A percentile compares a stretch with the other conserved stretches of the same genome.
phyloP scores from a whole-genome alignment of 1,284 basidiomycete genomes.

The Ganoderma resinaceum region DNA sequence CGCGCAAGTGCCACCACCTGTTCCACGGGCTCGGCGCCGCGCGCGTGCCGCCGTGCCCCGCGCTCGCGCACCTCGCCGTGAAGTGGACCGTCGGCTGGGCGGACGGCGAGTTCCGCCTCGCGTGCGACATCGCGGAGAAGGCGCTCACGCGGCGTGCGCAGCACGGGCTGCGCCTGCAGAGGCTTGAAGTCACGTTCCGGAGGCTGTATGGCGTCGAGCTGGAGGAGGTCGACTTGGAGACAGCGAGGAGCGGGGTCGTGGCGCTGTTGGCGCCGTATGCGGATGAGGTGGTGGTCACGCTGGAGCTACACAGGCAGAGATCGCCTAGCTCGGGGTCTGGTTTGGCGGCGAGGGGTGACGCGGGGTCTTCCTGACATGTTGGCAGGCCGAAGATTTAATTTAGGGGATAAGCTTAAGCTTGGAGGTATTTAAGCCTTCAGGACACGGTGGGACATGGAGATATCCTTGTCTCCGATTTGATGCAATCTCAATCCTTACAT shows the following conservation, averaged over 20 bases:
- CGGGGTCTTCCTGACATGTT: no score
- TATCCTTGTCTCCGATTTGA: background rate
- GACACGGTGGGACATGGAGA: no score
- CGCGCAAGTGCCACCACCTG: constrained; percentile 6
- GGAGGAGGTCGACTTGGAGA: constrained; percentile 8
- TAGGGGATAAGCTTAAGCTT: background rate
- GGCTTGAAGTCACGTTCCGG: constrained; percentile 1
- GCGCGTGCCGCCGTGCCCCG: constrained; percentile 5
- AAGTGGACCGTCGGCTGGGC: constrained; percentile 7
- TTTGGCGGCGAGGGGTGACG: background rate
- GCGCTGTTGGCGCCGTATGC: constrained; percentile 3
- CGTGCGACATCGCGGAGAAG: constrained; percentile 10
- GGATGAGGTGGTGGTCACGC: background rate
- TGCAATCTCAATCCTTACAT: background rate
- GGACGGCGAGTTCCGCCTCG: constrained; percentile 4
- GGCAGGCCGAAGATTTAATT: background rate
- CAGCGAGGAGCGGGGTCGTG: background rate
- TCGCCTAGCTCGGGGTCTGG: background rate
- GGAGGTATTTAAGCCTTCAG: no score
- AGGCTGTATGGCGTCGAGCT: background rate
- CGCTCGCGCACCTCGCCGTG: constrained; percentile 1
- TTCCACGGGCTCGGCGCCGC: constrained; percentile 1
- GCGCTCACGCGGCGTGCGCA: constrained; percentile 5
- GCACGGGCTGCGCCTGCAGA: background rate
- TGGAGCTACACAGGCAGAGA: background rate